A percentile compares a stretch with the other conserved stretches of the same genome.
phyloP scores from a whole-genome alignment of 139 green algal genomes.

The Asterochloris erici region DNA sequence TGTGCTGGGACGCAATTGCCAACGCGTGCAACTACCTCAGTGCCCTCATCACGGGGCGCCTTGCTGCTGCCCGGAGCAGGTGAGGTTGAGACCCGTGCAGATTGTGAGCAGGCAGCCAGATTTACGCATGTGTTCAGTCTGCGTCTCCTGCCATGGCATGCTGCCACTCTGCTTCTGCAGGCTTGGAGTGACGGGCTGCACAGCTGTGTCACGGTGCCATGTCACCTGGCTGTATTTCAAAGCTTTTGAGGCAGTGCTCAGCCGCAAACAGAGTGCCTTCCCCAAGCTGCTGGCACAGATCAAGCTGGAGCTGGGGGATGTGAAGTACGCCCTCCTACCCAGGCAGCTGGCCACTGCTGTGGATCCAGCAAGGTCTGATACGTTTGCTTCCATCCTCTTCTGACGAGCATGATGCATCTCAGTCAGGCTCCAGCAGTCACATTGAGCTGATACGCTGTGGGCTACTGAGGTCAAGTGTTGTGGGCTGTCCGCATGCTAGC shows the following conservation, averaged over 20 bases:
- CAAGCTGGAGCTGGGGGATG: slow-evolving; percentile 25
- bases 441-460: background rate
- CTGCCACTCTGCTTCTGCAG: background rate
- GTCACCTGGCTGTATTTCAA: slow-evolving; percentile 62
- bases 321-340: slow-evolving; percentile 22
- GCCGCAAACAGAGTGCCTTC: slow-evolving; percentile 51
- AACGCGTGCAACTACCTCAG: slow-evolving; percentile 9
- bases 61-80: background rate
- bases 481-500: too few species aligned
- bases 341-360: slow-evolving; percentile 44
- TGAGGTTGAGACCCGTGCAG: background rate
- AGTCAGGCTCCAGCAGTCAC: background rate
- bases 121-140: background rate
- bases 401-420: slow-evolving; percentile 15
- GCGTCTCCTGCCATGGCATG: background rate
- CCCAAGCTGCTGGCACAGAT: slow-evolving; percentile 32
- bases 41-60: slow-evolving; percentile 15
- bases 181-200: background rate
- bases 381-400: slow-evolving; percentile 58
- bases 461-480: too few species aligned
- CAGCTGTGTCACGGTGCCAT: slow-evolving; percentile 15
- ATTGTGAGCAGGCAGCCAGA: background rate
- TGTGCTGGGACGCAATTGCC: background rate
- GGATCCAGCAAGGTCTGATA: slow-evolving; percentile 26
- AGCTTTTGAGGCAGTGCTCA: slow-evolving; percentile 59